Base-by-base conservation (phyloP, 2,329 filamentous ascomycete genomes). In the Neonectria ditissima region DNA sequence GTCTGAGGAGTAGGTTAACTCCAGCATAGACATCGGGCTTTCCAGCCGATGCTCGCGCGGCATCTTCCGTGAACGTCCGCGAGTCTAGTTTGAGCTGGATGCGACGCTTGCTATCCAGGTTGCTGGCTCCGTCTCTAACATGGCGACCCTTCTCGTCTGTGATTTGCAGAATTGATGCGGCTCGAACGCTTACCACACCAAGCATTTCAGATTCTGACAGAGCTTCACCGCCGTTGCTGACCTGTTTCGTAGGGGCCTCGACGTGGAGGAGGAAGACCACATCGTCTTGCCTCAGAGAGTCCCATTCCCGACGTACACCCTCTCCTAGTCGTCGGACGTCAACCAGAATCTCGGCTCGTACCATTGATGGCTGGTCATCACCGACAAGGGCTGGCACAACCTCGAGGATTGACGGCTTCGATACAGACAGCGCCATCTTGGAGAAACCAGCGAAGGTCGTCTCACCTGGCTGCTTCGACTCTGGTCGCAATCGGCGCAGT, bases 361-460 rank as follows among this genome's bases (percentile, higher is more conserved):
- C 93, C 71, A 91, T 86, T 3, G 94, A 91, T n/a, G 94, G 95
- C 55, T 91, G 89, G 43, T 91, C 86, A 52, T 94, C 90, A 14
- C 96, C 96, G 57, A 99, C 94, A 39, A 90, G 87, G 8, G 96
- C 87, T 0, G 93, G 93, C 3, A 91, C 88, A 24, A 95, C 91
- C 74, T 99, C 94, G 30, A 97, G 84, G 51, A 99, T 92, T 14
- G 93, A 91, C 66, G 94, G 92, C 73, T 93, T 96, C 18, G 88
- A 85, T 63, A 97, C 96, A 1, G 93, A 91, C 56, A 98, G 84
- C 3, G 94, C 94, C 94, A 98, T 97, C 72, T 89, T 93, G 2
- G 95, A 97, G 72, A 92, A 94, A 0, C 96, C 95, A 13, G 91
- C 84, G 74, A 98, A 98, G 5, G 81, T 84, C 0, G 87, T 90